Percentiles rank a stretch among this genome's conserved stretches.
phyloP scores from a whole-genome alignment of 768 basidiomycete species.

The Stropharia rugosoannulata region DNA sequence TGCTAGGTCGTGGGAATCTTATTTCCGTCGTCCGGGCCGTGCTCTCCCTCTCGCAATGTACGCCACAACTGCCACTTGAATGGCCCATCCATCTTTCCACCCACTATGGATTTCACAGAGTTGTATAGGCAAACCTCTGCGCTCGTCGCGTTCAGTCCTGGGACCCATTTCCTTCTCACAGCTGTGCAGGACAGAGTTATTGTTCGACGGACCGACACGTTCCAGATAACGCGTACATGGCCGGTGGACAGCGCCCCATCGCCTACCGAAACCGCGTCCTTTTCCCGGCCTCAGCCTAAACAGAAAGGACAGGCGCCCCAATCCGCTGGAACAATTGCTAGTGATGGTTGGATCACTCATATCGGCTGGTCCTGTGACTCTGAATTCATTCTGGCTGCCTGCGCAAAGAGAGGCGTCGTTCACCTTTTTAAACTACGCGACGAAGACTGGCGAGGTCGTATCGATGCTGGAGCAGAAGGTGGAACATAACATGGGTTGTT shows the following conservation, averaged over 20 bases:
- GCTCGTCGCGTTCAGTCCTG: slow-evolving; percentile 83
- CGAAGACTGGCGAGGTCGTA: slow-evolving; percentile 74
- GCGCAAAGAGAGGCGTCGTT: slow-evolving; percentile 66
- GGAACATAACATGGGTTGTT: slow-evolving; percentile 5
- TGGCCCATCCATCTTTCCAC: not conserved
- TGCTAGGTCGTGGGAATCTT: not conserved
- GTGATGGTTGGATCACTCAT: slow-evolving; percentile 61
- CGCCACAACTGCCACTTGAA: too few relatives aligned
- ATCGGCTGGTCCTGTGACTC: slow-evolving; percentile 88
- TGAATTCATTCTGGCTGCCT: slow-evolving; percentile 81
- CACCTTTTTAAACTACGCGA: slow-evolving; percentile 79
- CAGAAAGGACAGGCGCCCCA: slow-evolving; percentile 20
- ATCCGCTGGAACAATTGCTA: slow-evolving; percentile 18
- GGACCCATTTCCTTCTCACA: slow-evolving; percentile 83
- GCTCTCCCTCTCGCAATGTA: too few relatives aligned
- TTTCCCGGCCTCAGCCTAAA: slow-evolving; percentile 32
- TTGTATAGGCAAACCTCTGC: slow-evolving; percentile 71
- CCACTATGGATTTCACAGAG: slow-evolving; percentile 81
- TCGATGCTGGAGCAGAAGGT: slow-evolving; percentile 81
- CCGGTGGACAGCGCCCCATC: slow-evolving; percentile 56
- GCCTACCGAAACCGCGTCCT: slow-evolving; percentile 43
- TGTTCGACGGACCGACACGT: slow-evolving; percentile 79
- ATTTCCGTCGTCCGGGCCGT: not conserved
- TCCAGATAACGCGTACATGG: slow-evolving; percentile 84
- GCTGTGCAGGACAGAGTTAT: slow-evolving; percentile 79